Evolutionary conservation across 1,139 yeast genomes (phyloP).

Genomic region (Debaryomyces coudertii): DNA sequence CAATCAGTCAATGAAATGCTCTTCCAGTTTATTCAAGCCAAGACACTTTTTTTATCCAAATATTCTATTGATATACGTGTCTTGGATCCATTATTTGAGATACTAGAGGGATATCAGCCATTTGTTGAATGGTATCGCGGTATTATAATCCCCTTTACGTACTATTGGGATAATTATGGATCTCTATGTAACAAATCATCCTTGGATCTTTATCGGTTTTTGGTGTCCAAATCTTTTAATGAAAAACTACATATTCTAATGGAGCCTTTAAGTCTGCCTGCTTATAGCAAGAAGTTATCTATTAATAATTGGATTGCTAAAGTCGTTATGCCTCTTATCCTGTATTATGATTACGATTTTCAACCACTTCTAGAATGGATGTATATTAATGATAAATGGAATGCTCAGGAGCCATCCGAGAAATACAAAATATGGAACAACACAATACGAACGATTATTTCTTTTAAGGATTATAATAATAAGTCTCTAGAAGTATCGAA

Average conservation of each 20-base stretch:
- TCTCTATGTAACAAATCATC: slow-evolving; percentile 14
- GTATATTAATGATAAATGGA: slow-evolving; percentile 16
- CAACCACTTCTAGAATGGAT: slow-evolving; percentile 33
- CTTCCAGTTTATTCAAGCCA: slow-evolving; percentile 29
- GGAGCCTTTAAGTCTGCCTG: slow-evolving; percentile 23
- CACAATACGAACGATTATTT: slow-evolving; percentile 23
- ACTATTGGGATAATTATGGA: slow-evolving; percentile 35
- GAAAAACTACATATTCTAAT: slow-evolving; percentile 27
- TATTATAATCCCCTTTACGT: slow-evolving; percentile 31
- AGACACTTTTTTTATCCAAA: slow-evolving; percentile 24
- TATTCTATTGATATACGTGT: slow-evolving; percentile 23
- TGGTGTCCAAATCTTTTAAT: slow-evolving; percentile 15
- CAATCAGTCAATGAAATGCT: slow-evolving; percentile 14
- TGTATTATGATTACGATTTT: slow-evolving; percentile 25
- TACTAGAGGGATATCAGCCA: slow-evolving; percentile 19
- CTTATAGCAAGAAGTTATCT: slow-evolving; percentile 19
- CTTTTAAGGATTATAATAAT: slow-evolving; percentile 7
- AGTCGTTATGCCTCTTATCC: slow-evolving; percentile 36
- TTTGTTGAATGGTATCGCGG: slow-evolving; percentile 35
- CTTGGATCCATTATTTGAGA: slow-evolving; percentile 21
- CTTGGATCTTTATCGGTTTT: slow-evolving; percentile 17
- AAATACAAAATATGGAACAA: slow-evolving; percentile 32
- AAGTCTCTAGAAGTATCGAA: slow-evolving; percentile 17
- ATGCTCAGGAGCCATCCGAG: slow-evolving; percentile 9
- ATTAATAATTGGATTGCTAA: slow-evolving; percentile 29